Conservation (phyloP, 768 basidiomycete species). For the Boletus subparvulus region DNA sequence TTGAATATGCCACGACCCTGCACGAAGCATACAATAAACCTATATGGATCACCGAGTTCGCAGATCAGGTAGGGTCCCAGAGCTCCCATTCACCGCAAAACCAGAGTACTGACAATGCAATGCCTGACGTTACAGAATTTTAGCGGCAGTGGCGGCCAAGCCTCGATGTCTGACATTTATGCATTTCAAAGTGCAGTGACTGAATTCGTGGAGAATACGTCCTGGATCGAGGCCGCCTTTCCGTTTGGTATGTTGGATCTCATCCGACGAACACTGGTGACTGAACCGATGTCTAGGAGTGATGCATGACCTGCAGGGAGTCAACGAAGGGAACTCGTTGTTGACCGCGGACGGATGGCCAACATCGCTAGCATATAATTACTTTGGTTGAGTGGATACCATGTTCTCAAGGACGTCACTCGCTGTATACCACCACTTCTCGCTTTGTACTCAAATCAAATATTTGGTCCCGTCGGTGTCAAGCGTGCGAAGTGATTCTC, state of each 20-base stretch:
- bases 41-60: conserved; percentile 71
- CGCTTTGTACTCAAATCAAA: conserved; percentile 11
- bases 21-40: conserved; percentile 45
- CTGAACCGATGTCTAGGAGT: conserved; percentile 38
- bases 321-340: conserved; percentile 56
- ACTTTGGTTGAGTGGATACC: conserved; percentile 38
- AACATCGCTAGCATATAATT: conserved; percentile 53
- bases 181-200: conserved; percentile 48
- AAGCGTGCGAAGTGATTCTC: too few relatives aligned
- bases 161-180: conserved; percentile 40
- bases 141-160: conserved; percentile 42
- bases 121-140: conserved; percentile 46
- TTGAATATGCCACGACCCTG: conserved; percentile 49
- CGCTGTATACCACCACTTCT: neutral
- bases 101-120: neutral
- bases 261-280: neutral
- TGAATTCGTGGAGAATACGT: conserved; percentile 45
- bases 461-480: too few relatives aligned
- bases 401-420: neutral
- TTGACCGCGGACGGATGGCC: conserved; percentile 46
- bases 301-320: conserved; percentile 55
- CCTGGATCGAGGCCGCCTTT: conserved; percentile 43
- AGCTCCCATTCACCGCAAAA: neutral
- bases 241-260: conserved; percentile 57
- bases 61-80: conserved; percentile 51